A percentile compares a stretch with the other conserved stretches of the same genome.
phyloP scores from a whole-genome alignment of 176 grass and related monocot species.

The Pharus latifolius region DNA sequence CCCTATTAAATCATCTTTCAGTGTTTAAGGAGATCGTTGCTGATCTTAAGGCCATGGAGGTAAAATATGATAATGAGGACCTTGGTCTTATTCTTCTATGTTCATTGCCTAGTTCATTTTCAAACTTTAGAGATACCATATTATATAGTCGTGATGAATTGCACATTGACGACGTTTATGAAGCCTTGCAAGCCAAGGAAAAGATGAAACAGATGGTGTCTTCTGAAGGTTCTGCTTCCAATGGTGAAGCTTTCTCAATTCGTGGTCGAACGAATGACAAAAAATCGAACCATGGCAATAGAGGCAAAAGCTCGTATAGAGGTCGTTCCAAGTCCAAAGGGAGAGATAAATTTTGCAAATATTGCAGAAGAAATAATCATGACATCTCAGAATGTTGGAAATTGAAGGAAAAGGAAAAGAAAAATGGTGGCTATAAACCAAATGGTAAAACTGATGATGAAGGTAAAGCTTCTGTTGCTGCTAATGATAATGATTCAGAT shows the following conservation, averaged over 20 bases:
- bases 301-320: neutral
- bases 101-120: neutral
- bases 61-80: slow-evolving; percentile 15
- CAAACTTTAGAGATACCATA: no score
- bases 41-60: neutral
- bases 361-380: neutral
- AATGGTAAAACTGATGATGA: neutral
- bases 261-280: neutral
- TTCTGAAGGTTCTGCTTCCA: neutral
- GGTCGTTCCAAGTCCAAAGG: neutral
- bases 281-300: neutral
- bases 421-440: no score
- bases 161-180: no score
- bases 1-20: neutral
- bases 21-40: neutral
- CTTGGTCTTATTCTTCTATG: neutral
- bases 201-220: no score
- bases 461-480: neutral
- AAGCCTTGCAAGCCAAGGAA: no score
- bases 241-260: neutral
- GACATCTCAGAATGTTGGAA: neutral
- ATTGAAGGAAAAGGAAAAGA: neutral
- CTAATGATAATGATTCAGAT: neutral
- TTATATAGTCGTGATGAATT: no score
- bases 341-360: neutral